These are phyloP conservation scores for Geotrichum aggregatum DNA, from an alignment of 1,139 yeast species.

Conservation along the genomic window DNA sequence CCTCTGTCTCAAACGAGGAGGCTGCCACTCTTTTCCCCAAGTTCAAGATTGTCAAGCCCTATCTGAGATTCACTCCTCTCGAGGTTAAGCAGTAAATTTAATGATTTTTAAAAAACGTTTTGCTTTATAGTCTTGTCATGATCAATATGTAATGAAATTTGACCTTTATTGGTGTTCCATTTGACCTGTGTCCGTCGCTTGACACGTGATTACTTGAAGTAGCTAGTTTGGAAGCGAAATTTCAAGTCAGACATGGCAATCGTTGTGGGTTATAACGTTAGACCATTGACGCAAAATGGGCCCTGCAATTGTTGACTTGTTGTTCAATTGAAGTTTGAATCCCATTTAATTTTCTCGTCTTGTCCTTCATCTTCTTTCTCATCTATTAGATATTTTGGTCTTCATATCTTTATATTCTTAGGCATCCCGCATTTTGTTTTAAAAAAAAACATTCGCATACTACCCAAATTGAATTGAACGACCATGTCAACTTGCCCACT, in stretches of 20 bases:
- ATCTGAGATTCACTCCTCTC: constrained; percentile 58
- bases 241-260: too few species aligned
- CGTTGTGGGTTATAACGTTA: too few species aligned
- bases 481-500: too few species aligned
- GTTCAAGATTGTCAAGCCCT: constrained; percentile 73
- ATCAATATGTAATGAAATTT: neutral
- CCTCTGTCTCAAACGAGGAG: constrained; percentile 63
- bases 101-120: neutral
- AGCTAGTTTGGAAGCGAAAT: too few species aligned
- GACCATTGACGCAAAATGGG: too few species aligned
- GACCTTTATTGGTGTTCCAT: too few species aligned
- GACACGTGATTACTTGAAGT: too few species aligned
- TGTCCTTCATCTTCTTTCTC: neutral
- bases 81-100: constrained; percentile 7
- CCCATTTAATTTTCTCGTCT: neutral
- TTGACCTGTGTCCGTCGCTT: too few species aligned
- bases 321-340: too few species aligned
- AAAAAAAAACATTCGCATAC: neutral
- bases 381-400: neutral
- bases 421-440: neutral
- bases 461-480: neutral
- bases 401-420: neutral
- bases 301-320: too few species aligned
- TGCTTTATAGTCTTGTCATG: neutral
- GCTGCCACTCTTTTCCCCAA: constrained; percentile 72